Evolutionary conservation across 164 flowering plant species (phyloP).

Genomic region (Aristolochia californica): DNA sequence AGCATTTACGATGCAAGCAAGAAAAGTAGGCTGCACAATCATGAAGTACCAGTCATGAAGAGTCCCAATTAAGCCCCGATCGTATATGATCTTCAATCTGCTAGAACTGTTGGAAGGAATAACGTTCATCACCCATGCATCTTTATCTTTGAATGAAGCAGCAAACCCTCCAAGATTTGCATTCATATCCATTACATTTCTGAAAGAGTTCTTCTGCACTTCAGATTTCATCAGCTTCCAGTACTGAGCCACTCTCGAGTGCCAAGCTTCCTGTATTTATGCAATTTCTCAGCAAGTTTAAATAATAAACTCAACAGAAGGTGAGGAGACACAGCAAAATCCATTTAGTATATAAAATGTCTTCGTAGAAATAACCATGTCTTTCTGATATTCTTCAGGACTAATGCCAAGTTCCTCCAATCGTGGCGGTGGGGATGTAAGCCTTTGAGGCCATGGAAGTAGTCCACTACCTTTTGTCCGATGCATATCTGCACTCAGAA

Average conservation of each 20-base stretch:
- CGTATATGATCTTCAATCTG: constrained; percentile 59
- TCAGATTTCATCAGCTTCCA: constrained; percentile 68
- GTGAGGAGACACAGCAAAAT: not conserved
- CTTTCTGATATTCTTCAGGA: constrained; percentile 45
- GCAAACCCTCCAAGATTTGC: constrained; percentile 81
- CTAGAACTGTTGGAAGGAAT: constrained; percentile 44
- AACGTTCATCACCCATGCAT: constrained; percentile 91
- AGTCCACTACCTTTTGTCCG: constrained; percentile 51
- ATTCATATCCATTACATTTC: constrained; percentile 85
- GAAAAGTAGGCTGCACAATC: not conserved
- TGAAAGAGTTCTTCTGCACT: constrained; percentile 34
- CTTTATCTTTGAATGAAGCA: constrained; percentile 60
- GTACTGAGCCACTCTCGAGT: constrained; percentile 53
- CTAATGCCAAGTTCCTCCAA: constrained; percentile 58
- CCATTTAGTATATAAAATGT: not conserved
- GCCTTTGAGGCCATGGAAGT: constrained; percentile 84
- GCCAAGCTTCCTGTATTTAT: constrained; percentile 52
- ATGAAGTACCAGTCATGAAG: constrained; percentile 66
- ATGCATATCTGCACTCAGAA: constrained; percentile 52
- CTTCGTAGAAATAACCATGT: constrained; percentile 25
- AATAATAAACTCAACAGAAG: not conserved
- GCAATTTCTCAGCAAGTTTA: not conserved
- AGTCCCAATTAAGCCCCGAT: constrained; percentile 71
- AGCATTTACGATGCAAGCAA: not conserved
- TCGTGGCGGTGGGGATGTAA: constrained; percentile 62